Conservation (phyloP, 2,329 filamentous ascomycete species). For the Aspergillus persii region DNA sequence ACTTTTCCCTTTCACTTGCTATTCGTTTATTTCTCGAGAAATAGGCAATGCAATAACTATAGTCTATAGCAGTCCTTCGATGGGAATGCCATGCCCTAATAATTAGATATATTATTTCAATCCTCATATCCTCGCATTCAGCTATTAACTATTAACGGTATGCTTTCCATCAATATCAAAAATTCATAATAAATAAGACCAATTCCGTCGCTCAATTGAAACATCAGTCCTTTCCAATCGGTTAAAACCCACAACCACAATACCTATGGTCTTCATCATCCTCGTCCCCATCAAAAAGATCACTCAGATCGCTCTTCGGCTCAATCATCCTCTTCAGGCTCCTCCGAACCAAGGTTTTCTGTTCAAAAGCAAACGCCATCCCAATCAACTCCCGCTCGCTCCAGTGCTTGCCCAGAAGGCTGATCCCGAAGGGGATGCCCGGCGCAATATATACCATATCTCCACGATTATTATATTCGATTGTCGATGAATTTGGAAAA, state of each 20-base stretch:
- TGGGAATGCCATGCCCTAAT: too few relatives aligned
- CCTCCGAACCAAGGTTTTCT: constrained; percentile 52
- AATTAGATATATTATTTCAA: too few relatives aligned
- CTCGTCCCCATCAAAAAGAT: not conserved
- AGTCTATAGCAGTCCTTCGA: too few relatives aligned
- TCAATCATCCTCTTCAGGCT: constrained; percentile 50
- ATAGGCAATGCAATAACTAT: too few relatives aligned
- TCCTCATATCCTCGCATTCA: too few relatives aligned
- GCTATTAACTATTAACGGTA: too few relatives aligned
- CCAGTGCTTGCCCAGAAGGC: constrained; percentile 61
- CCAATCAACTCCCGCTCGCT: constrained; percentile 62
- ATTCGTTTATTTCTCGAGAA: too few relatives aligned
- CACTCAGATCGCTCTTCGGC: constrained; percentile 47
- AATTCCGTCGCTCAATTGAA: too few relatives aligned
- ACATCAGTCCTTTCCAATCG: too few relatives aligned
- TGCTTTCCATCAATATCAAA: too few relatives aligned
- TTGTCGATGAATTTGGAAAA: constrained; percentile 48
- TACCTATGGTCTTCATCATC: not conserved
- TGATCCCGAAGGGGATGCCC: constrained; percentile 60
- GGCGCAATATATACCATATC: constrained; percentile 56
- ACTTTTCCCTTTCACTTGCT: too few relatives aligned
- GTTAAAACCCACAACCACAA: not conserved
- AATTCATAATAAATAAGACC: too few relatives aligned
- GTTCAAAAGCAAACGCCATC: constrained; percentile 68
- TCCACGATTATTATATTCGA: constrained; percentile 42